phyloP scores from a whole-genome alignment of 2,329 filamentous ascomycete species.

The Hansfordia pulvinata region DNA sequence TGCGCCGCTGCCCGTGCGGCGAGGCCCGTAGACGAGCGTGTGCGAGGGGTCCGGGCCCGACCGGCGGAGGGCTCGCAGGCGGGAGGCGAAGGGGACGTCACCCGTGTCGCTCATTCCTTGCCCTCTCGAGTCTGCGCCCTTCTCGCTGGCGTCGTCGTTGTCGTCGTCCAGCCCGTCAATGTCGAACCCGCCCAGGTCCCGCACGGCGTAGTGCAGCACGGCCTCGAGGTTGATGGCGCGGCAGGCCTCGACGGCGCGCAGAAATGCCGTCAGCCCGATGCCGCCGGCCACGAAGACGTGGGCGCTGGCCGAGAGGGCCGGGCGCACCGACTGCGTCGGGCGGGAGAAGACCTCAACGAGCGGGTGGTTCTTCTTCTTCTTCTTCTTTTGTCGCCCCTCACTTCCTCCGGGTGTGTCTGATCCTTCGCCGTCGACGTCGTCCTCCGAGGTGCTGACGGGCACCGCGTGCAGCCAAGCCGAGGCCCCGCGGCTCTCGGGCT shows the following conservation, averaged over 20 bases:
- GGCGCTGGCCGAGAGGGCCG: slow-evolving; percentile 31
- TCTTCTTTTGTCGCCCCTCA: too few relatives aligned
- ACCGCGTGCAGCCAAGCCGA: slow-evolving; percentile 47
- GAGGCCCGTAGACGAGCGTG: too few relatives aligned
- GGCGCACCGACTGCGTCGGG: slow-evolving; percentile 33
- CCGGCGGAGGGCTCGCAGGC: slow-evolving; percentile 27
- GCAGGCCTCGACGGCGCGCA: slow-evolving; percentile 30
- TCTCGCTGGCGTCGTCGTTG: too few relatives aligned
- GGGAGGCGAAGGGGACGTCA: slow-evolving; percentile 42
- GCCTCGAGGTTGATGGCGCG: slow-evolving; percentile 31
- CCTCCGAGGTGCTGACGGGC: too few relatives aligned
- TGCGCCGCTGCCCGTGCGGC: slow-evolving; percentile 11
- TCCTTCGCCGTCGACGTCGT: too few relatives aligned
- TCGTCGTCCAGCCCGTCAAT: too few relatives aligned
- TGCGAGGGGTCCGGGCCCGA: too few relatives aligned
- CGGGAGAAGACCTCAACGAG: slow-evolving; percentile 32
- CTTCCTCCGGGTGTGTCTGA: too few relatives aligned
- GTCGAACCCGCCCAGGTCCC: too few relatives aligned
- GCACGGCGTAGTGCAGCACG: slow-evolving; percentile 45
- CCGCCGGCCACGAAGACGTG: slow-evolving; percentile 53
- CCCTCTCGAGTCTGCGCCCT: too few relatives aligned
- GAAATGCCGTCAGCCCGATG: slow-evolving; percentile 53
- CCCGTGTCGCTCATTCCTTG: too few relatives aligned
- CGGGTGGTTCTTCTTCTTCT: too few relatives aligned
- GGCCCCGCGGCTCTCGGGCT: slow-evolving; percentile 41